These are phyloP conservation scores for Talaromyces albobiverticillius DNA, from an alignment of 2,329 filamentous ascomycete genomes.

Conservation along the genomic window DNA sequence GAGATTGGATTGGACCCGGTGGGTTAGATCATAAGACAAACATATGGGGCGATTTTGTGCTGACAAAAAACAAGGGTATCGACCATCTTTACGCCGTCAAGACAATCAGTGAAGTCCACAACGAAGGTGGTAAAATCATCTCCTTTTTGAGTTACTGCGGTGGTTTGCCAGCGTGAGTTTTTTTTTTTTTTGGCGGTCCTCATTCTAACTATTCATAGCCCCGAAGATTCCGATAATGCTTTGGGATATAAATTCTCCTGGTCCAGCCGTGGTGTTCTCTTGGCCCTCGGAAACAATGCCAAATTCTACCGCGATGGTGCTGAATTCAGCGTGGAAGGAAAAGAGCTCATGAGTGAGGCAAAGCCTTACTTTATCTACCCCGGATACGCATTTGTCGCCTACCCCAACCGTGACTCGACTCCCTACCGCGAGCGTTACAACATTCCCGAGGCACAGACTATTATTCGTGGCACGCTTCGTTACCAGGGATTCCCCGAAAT, in stretches of 20 bases:
- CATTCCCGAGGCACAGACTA: constrained; percentile 87
- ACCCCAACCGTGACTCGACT: constrained; percentile 89
- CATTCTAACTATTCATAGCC: constrained; percentile 44
- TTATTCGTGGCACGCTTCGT: constrained; percentile 79
- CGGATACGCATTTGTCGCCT: constrained; percentile 84
- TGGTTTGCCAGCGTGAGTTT: constrained; percentile 53
- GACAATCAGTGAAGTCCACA: constrained; percentile 77
- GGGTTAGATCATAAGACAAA: constrained; percentile 7
- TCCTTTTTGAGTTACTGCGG: constrained; percentile 84
- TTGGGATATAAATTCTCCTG: constrained; percentile 91
- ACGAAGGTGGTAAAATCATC: constrained; percentile 77
- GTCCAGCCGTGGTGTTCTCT: constrained; percentile 77
- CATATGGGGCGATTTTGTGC: constrained; percentile 5
- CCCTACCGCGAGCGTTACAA: constrained; percentile 83
- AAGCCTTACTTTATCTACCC: constrained; percentile 91
- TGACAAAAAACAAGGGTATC: constrained; percentile 29
- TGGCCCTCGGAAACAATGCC: constrained; percentile 83
- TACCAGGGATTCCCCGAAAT: constrained; percentile 91
- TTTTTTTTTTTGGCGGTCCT: too few relatives aligned
- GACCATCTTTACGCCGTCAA: constrained; percentile 72
- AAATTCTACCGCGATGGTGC: constrained; percentile 79
- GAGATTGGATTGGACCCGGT: constrained; percentile 70
- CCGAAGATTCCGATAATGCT: constrained; percentile 79
- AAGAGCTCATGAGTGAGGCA: constrained; percentile 78
- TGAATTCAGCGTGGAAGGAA: constrained; percentile 61